Conservation (phyloP, 164 flowering plant genomes). For the Magnolia changhungtana region DNA sequence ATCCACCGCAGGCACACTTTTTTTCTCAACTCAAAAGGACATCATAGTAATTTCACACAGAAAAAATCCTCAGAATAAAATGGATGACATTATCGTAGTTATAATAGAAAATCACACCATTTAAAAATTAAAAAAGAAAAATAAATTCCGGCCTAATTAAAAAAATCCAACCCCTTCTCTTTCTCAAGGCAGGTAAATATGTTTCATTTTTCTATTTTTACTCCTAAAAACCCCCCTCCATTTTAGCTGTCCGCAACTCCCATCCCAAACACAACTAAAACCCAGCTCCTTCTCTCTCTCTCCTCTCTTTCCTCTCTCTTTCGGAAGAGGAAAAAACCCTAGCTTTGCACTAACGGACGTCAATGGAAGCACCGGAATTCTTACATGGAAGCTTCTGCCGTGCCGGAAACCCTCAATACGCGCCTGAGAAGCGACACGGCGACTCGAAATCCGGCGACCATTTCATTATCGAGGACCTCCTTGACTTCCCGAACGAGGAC, state of each 20-base stretch:
- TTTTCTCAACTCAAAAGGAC: background rate
- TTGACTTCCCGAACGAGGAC: slow-evolving; percentile 78
- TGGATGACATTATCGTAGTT: slow-evolving; percentile 19
- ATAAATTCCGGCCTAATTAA: background rate
- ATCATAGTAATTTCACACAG: background rate
- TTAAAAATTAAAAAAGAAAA: background rate
- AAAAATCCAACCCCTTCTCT: background rate
- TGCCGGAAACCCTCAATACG: slow-evolving; percentile 22
- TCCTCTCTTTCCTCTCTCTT: slow-evolving; percentile 8
- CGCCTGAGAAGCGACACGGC: slow-evolving; percentile 35
- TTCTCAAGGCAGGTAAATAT: slow-evolving; percentile 25
- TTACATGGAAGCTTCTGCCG: slow-evolving; percentile 33
- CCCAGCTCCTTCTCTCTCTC: slow-evolving; percentile 20
- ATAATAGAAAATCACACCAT: background rate
- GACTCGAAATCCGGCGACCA: slow-evolving; percentile 41
- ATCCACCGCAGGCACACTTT: too few relatives aligned
- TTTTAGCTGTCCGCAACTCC: slow-evolving; percentile 60
- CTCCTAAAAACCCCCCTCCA: slow-evolving; percentile 39
- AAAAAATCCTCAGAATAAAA: background rate
- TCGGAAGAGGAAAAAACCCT: background rate
- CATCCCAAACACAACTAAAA: slow-evolving; percentile 62
- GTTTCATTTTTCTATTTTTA: slow-evolving; percentile 18
- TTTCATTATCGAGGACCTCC: slow-evolving; percentile 74
- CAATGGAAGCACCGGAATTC: slow-evolving; percentile 52
- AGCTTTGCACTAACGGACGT: background rate